These are phyloP conservation scores for Dactylorhiza incarnata DNA, from an alignment of 106 monocot genomes.

Conservation along the genomic window DNA sequence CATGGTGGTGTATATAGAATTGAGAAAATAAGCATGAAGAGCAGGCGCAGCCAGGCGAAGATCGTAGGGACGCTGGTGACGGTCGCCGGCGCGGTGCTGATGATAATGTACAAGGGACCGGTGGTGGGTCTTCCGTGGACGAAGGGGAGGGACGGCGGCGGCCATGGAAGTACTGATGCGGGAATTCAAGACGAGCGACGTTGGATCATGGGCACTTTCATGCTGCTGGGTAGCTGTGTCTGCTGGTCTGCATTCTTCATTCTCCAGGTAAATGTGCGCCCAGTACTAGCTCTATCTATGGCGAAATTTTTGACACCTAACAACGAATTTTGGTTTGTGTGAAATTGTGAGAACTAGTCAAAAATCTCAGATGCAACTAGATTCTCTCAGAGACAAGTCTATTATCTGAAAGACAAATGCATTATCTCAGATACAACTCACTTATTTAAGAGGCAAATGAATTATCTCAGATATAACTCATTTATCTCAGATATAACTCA, in stretches of 20 bases:
- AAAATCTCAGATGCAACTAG: no score
- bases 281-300: no score
- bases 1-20: conserved; percentile 17
- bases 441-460: no score
- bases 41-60: conserved; percentile 41
- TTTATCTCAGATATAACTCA: no score
- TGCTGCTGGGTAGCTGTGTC: conserved; percentile 40
- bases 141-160: not conserved
- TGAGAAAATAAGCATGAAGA: conserved; percentile 55
- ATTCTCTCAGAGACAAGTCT: no score
- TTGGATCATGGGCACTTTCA: conserved; percentile 46
- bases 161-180: not conserved
- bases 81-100: conserved; percentile 43
- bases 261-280: no score
- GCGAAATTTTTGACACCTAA: no score
- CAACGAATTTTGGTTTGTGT: no score
- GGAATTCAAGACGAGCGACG: conserved; percentile 14
- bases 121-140: conserved; percentile 37
- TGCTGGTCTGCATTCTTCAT: conserved; percentile 73
- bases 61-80: conserved; percentile 43
- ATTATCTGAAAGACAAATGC: no score
- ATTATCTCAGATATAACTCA: no score
- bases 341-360: no score
- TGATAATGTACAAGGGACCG: conserved; percentile 69
- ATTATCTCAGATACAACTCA: no score